A percentile compares a stretch with the other conserved stretches of the same genome.
These are phyloP conservation scores for Eremomyces bilateralis DNA, from an alignment of 495 filamentous ascomycete genomes.

Conservation along the genomic window DNA sequence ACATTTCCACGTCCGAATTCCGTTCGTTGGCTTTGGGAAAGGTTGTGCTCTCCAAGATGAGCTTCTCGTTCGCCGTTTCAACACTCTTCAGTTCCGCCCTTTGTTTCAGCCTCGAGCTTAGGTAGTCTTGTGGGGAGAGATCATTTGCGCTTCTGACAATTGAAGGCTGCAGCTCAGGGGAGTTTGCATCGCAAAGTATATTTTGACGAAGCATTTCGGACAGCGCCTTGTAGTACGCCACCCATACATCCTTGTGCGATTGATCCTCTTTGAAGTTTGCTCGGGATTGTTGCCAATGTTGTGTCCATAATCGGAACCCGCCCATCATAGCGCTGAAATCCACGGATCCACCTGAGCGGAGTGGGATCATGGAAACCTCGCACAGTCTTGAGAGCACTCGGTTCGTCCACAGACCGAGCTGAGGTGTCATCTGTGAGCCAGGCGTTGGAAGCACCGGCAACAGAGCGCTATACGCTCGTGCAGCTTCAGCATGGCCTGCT, in stretches of 20 bases:
- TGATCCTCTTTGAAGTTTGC: slow-evolving; percentile 17
- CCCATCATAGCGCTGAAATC: too few relatives aligned
- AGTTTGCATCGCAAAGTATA: too few relatives aligned
- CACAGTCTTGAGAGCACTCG: slow-evolving; percentile 51
- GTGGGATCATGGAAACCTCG: slow-evolving; percentile 30
- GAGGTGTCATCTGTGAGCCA: slow-evolving; percentile 21
- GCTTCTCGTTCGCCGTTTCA: slow-evolving; percentile 49
- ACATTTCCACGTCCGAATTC: slow-evolving; percentile 56
- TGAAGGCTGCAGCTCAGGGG: too few relatives aligned
- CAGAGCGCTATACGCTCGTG: slow-evolving; percentile 39
- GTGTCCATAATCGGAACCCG: too few relatives aligned
- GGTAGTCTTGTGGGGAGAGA: slow-evolving; percentile 4
- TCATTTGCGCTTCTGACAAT: too few relatives aligned
- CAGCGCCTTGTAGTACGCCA: slow-evolving; percentile 54
- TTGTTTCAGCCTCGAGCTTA: slow-evolving; percentile 35
- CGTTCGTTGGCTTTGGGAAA: slow-evolving; percentile 67
- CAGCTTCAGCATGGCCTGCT: slow-evolving; percentile 30
- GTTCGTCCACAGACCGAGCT: slow-evolving; percentile 59
- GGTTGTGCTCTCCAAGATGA: slow-evolving; percentile 46
- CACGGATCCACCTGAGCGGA: not conserved
- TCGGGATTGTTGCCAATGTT: too few relatives aligned
- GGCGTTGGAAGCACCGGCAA: slow-evolving; percentile 32
- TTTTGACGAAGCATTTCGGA: slow-evolving; percentile 45
- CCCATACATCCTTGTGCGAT: slow-evolving; percentile 45
- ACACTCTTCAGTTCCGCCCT: slow-evolving; percentile 50